A percentile compares a stretch with the other conserved stretches of the same genome.
Conservation (phyloP, 2,329 filamentous ascomycete genomes). For the Fusarium sp. region DNA sequence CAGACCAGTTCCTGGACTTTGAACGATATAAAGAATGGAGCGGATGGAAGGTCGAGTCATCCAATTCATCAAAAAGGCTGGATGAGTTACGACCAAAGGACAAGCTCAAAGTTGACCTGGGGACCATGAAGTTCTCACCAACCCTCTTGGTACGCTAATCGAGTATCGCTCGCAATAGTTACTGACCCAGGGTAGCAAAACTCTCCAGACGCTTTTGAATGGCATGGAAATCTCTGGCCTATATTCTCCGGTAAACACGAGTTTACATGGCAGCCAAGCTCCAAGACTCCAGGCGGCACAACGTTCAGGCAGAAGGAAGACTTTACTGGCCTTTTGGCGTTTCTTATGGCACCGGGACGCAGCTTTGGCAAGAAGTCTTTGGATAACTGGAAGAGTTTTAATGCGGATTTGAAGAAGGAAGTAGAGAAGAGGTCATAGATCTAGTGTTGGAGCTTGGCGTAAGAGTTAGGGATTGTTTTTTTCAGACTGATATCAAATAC, state of each 20-base stretch:
- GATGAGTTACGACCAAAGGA: not conserved
- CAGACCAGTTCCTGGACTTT: not conserved
- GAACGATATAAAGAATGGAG: constrained; percentile 10
- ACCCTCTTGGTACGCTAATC: not conserved
- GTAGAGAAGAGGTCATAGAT: constrained; percentile 1
- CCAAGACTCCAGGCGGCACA: not conserved
- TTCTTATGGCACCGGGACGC: constrained; percentile 3
- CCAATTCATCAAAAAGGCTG: not conserved
- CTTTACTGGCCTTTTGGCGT: not conserved
- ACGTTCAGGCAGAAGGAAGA: constrained; percentile 8
- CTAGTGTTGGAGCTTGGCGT: not conserved
- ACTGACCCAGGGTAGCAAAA: not conserved
- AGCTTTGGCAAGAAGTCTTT: not conserved
- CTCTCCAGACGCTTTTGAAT: not conserved
- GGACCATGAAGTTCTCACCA: constrained; percentile 4
- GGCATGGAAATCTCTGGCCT: not conserved
- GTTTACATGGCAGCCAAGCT: constrained; percentile 17
- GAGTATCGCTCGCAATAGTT: not conserved
- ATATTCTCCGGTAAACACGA: constrained; percentile 9
- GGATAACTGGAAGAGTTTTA: not conserved
- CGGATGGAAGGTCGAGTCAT: constrained; percentile 6
- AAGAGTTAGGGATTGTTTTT: no score
- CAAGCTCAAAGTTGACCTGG: constrained; percentile 4
- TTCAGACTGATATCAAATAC: no score
- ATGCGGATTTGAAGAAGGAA: constrained; percentile 11